phyloP scores from a whole-genome alignment of 2,329 filamentous ascomycete species.

The Neonectria punicea region DNA sequence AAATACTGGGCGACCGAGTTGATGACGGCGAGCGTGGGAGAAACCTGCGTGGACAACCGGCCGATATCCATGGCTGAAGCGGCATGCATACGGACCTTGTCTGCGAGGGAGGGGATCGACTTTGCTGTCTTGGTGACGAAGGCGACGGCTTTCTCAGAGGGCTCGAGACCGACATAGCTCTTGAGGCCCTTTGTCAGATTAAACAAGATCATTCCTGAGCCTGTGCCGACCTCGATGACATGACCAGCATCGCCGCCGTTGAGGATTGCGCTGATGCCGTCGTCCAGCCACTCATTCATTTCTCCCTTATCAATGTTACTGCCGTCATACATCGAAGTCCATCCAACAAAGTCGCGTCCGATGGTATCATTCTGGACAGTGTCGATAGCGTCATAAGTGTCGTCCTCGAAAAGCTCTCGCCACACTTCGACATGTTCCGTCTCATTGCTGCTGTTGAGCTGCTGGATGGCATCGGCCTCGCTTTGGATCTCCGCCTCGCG shows the following conservation, averaged over 20 bases:
- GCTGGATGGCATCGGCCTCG: neutral
- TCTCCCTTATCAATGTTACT: conserved; percentile 38
- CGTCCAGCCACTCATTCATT: conserved; percentile 48
- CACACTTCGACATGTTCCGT: conserved; percentile 19
- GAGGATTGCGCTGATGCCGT: conserved; percentile 38
- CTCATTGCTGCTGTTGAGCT: neutral
- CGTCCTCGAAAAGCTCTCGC: conserved; percentile 31
- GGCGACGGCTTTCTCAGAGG: conserved; percentile 30
- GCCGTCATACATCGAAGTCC: conserved; percentile 48
- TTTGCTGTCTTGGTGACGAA: conserved; percentile 32
- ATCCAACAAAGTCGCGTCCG: conserved; percentile 44
- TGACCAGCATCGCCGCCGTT: conserved; percentile 20
- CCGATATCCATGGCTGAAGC: conserved; percentile 37
- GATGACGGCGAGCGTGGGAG: conserved; percentile 35
- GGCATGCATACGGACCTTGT: conserved; percentile 22
- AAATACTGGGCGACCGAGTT: conserved; percentile 46
- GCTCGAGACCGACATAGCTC: conserved; percentile 44
- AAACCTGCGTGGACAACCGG: neutral
- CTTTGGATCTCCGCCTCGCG: neutral
- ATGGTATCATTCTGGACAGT: conserved; percentile 17
- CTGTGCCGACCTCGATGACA: conserved; percentile 46
- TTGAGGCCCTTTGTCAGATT: conserved; percentile 27
- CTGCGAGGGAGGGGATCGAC: conserved; percentile 15
- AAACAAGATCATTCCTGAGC: conserved; percentile 47
- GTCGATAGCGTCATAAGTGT: conserved; percentile 26